phyloP scores from a whole-genome alignment of 2,329 filamentous ascomycete genomes.

The Amphichorda felina region DNA sequence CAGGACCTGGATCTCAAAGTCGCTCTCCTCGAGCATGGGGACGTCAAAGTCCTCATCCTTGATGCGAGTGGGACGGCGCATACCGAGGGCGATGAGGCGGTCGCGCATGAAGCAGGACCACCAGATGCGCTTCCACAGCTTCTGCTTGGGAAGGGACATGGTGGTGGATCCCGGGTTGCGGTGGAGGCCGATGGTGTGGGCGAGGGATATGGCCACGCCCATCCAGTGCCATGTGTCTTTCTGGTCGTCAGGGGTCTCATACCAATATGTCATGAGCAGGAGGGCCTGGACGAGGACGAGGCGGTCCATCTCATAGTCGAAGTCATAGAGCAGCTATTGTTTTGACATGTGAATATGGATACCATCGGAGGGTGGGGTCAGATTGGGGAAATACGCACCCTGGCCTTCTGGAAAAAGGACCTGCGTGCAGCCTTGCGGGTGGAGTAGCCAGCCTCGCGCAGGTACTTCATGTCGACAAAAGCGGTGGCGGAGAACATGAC shows the following conservation, averaged over 20 bases:
- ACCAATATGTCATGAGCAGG: conserved; percentile 93
- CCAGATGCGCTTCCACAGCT: conserved; percentile 91
- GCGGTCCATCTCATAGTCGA: conserved; percentile 87
- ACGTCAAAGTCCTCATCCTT: conserved; percentile 92
- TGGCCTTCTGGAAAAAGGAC: conserved; percentile 78
- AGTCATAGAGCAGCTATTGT: conserved; percentile 71
- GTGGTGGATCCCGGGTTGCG: conserved; percentile 68
- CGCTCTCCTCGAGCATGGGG: conserved; percentile 71
- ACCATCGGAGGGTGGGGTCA: background rate
- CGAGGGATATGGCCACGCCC: conserved; percentile 86
- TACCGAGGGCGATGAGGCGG: conserved; percentile 81
- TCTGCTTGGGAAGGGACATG: conserved; percentile 63
- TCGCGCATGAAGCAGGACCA: conserved; percentile 97
- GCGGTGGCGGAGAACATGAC: conserved; percentile 91
- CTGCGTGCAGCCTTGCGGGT: conserved; percentile 74
- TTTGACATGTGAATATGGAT: conserved; percentile 12
- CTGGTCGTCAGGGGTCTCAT: conserved; percentile 91
- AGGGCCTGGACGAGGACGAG: conserved; percentile 81
- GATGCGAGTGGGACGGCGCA: conserved; percentile 85
- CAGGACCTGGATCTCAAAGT: conserved; percentile 69
- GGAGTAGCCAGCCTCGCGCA: conserved; percentile 66
- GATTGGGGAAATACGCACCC: conserved; percentile 41
- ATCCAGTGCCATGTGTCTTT: conserved; percentile 99
- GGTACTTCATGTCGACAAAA: conserved; percentile 69
- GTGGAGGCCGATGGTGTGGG: conserved; percentile 87